These are phyloP conservation scores for Artemisia annua DNA, from an alignment of 129 eudicot genomes.

Conservation along the genomic window DNA sequence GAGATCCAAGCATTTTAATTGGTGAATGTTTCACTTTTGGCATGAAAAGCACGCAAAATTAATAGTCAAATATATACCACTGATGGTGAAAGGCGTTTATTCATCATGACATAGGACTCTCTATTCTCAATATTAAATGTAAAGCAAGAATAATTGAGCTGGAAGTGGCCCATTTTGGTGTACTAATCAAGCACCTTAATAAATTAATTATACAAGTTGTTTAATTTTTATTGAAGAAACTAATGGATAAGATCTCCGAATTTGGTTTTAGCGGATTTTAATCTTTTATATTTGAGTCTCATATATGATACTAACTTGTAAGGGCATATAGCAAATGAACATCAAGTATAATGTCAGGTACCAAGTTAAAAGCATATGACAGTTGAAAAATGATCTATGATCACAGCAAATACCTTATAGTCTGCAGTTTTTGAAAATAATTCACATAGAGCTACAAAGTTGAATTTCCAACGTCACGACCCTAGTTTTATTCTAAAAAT, in stretches of 20 bases:
- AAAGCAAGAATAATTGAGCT: slow-evolving; percentile 15
- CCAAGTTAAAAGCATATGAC: too few relatives aligned
- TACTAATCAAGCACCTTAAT: slow-evolving; percentile 1
- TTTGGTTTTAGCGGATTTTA: too few relatives aligned
- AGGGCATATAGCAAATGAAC: too few relatives aligned
- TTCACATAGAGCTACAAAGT: too few relatives aligned
- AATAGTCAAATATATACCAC: slow-evolving; percentile 28
- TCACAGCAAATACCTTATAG: background rate
- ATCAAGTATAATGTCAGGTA: too few relatives aligned
- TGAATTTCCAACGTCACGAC: background rate
- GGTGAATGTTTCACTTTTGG: slow-evolving; percentile 15
- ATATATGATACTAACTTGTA: too few relatives aligned
- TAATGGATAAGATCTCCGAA: background rate
- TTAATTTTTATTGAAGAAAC: background rate
- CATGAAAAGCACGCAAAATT: slow-evolving; percentile 6
- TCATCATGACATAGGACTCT: slow-evolving; percentile 26
- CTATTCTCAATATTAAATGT: slow-evolving; percentile 10
- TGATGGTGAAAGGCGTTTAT: slow-evolving; percentile 5
- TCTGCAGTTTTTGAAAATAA: background rate
- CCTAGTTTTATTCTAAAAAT: background rate
- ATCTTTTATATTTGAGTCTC: too few relatives aligned
- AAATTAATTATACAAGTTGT: background rate
- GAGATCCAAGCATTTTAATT: slow-evolving; percentile 16
- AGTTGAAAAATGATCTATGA: too few relatives aligned
- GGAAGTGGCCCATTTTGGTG: slow-evolving; percentile 29